Base-by-base conservation (phyloP, 2,329 filamentous ascomycete genomes). In the Cytospora paraplurivora region DNA sequence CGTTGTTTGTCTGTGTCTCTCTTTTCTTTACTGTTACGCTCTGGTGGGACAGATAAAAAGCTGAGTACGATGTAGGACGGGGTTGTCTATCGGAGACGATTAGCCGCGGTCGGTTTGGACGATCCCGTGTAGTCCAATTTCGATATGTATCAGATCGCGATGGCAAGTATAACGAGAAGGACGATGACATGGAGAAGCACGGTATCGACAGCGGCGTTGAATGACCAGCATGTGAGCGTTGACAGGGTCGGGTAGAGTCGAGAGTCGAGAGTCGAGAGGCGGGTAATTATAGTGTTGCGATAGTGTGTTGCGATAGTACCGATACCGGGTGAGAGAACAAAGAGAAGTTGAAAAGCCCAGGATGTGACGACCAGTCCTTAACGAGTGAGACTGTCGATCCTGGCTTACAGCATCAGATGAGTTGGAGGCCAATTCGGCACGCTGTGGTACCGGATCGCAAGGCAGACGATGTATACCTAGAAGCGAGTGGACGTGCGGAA, bases 401-500 rank as follows among this genome's bases (percentile, higher is more conserved):
- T 35, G 35, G 59, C 37, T 50, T 19, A 17, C 21, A 34, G 32
- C 19, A 13, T 52, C 38, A 35, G 38, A 51, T n/a, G 51, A 37
- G 27, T 32, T 27, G 10, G 58, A 51, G 27, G 27, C 27, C 27
- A 27, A 27, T 27, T 27, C 27, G 27, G 27, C 27, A 4, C 27
- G 27, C 2, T 27, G 27, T 27, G 27, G 27, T 27, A 27, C 27
- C 27, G 4, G 4, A 27, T 27, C 27, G 27, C 27, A 27, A 27
- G 27, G 27, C 27, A 27, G 27, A 27, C 27, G 27, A 27, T 27
- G 27, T 27, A 27, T 27, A 4, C 27, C 27, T 4, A 27, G 55
- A 50, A 64, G 57, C 62, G 62, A 64, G 51, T 37, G 62, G 56
- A 63, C 32, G 56, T 54, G 62, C 47, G 27, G 38, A 52, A 32